Evolutionary conservation across 2,329 filamentous ascomycete species (phyloP), one percentile per base, ranked within the genome.

Genomic region (Pseudopithomyces maydicus): DNA sequence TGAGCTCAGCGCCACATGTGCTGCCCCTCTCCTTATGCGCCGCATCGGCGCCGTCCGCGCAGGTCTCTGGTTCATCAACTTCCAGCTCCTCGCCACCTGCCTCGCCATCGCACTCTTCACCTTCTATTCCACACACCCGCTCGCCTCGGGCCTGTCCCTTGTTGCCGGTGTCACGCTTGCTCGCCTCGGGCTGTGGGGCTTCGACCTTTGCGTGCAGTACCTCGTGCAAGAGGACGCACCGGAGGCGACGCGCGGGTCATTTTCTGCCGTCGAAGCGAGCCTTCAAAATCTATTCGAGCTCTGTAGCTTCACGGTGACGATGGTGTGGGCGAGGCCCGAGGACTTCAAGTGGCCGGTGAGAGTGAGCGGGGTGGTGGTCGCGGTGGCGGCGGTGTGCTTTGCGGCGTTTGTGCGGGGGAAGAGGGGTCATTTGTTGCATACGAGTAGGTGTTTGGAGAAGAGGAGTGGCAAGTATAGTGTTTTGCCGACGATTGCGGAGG

Each of bases 261-360:
- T 93, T 63, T 91, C 89, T 0, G 79, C 88, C 0, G 82, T 86
- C 7, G 90, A 93, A 71, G 83, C 86, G 8, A 82, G 86, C 0
- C 80, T 87, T 38, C 90, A 92, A 69, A 92, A 87, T 58, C 62
- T 84, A 0, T 91, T 91, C 58, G 89, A 92, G 71, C 80, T 92
- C 46, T 72, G 87, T 1, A 87, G 88, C 0, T 92, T 86, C 67
- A 80, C 80, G 0, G 81, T 82, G 0, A 92, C 90, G 0, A 86
- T 91, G 57, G 68, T 88, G 3, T 91, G 88, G 58, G 80, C 84
- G 1, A 75, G 77, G 0, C 89, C 89, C 0, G 80, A 83, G 3
- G 81, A 90, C 64, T 92, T 92, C 69, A 78, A 79, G 54, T 87
- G 83, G 68, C 88, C 89, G 0, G 82, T 85, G 0, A 70, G 84